These are phyloP conservation scores for Penicillium capsulatum DNA, from an alignment of 2,329 filamentous ascomycete species.

Conservation along the genomic window DNA sequence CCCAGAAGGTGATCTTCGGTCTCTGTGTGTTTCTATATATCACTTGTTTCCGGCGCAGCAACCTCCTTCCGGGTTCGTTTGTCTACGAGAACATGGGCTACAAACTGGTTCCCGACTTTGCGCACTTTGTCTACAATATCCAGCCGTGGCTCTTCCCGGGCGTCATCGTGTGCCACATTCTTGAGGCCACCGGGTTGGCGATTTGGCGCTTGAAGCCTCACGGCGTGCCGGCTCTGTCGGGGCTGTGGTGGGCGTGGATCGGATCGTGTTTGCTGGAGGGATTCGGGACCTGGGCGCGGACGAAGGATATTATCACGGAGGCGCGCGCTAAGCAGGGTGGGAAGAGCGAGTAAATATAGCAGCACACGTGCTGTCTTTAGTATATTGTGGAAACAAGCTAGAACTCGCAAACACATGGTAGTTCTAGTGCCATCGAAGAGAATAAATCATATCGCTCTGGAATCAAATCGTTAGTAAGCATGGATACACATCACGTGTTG, in stretches of 20 bases:
- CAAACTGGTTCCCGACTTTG: constrained; percentile 54
- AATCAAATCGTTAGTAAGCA: constrained; percentile 10
- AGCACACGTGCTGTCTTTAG: no score
- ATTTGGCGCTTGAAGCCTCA: constrained; percentile 47
- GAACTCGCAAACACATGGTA: no score
- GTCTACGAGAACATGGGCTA: constrained; percentile 50
- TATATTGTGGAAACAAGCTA: no score
- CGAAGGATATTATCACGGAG: constrained; percentile 43
- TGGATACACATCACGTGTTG: constrained; percentile 15
- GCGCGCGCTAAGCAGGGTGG: constrained; percentile 33
- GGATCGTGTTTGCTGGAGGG: constrained; percentile 52
- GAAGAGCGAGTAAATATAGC: constrained; percentile 25
- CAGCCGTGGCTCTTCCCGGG: constrained; percentile 56
- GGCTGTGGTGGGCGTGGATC: constrained; percentile 54
- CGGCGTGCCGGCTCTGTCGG: constrained; percentile 48
- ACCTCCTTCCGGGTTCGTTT: constrained; percentile 51
- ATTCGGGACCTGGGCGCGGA: constrained; percentile 45
- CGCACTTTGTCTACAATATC: constrained; percentile 55
- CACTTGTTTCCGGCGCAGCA: constrained; percentile 48
- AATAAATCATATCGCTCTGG: no score
- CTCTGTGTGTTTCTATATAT: constrained; percentile 54
- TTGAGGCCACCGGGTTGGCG: constrained; percentile 55
- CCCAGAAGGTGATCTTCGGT: constrained; percentile 53
- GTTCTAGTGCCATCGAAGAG: no score
- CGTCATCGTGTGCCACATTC: constrained; percentile 61